Base-by-base conservation (phyloP, 495 filamentous ascomycete genomes). In the Cenococcum geophilum region DNA sequence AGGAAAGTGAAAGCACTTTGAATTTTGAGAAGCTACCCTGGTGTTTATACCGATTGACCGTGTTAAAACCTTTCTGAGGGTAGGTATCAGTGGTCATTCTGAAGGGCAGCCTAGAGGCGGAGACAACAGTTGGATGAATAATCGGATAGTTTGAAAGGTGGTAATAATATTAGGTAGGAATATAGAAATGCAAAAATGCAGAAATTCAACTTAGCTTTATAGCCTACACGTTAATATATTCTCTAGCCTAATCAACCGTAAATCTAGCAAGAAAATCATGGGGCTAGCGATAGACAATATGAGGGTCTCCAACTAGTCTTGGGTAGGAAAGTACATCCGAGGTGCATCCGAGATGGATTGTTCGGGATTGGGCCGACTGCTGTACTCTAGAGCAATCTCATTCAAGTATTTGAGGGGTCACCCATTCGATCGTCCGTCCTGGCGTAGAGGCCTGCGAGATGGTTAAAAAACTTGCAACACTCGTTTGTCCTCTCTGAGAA, bases 21-120 rank as follows among this genome's bases (percentile, higher is more conserved):
- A 8, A 32, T 20, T 25, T 47, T 36, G 36, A n/a, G 14, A 49
- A 8, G 58, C 36, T 74, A 89, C 88, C 88, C 74, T 84, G 79
- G 61, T 83, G 74, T 64, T 82, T 81, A 59, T 86, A 81, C 20
- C 89, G 83, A 66, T 89, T 88, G 54, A 90, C 83, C 27, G 83
- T 92, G 74, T 86, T 91, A 59, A 78, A 79, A 22, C 77, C 67
- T 58, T 79, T 77, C 67, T 82, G 86, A 27, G 88, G 87, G 58
- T 91, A 92, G 56, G 84, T 80, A 25, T 27, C 49, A 5, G 49
- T 52, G 5, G 23, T 23, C 49, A 52, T 52, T 23, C 5, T 32
- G 49, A 18, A 45, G 18, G 11, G 18, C 11, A 18, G 11, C 40
- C 11, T 45, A n/a, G n/a, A n/a, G n/a, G 18, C 40, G 40, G 14